phyloP scores from a whole-genome alignment of 352 stramenopile species.

The Pythium dissimile region DNA sequence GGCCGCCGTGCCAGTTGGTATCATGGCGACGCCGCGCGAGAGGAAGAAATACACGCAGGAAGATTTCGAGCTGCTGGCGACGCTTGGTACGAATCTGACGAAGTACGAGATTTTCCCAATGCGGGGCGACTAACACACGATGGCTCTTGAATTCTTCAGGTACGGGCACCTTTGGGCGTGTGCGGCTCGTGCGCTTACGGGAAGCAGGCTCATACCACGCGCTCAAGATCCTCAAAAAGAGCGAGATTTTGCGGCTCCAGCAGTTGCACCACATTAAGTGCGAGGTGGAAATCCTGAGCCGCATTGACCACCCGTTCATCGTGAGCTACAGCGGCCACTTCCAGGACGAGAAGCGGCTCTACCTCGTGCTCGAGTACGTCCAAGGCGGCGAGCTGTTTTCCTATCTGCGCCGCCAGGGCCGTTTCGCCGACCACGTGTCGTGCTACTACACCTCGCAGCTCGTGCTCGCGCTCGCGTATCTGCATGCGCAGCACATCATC shows the following conservation, averaged over 20 bases:
- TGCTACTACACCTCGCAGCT: slow-evolving; percentile 77
- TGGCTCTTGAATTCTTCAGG: too few species aligned
- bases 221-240: slow-evolving; percentile 96
- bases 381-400: slow-evolving; percentile 94
- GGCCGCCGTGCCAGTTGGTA: slow-evolving; percentile 35
- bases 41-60: slow-evolving; percentile 46
- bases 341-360: slow-evolving; percentile 93
- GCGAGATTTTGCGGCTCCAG: slow-evolving; percentile 94
- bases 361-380: slow-evolving; percentile 98
- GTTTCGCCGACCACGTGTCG: slow-evolving; percentile 79
- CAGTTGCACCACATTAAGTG: slow-evolving; percentile 94
- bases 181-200: slow-evolving; percentile 91
- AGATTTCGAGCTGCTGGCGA: slow-evolving; percentile 79
- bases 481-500: slow-evolving; percentile 91
- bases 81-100: slow-evolving; percentile 59
- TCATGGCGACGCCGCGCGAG: slow-evolving; percentile 15
- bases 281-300: slow-evolving; percentile 97
- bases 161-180: slow-evolving; percentile 95
- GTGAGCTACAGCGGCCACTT: slow-evolving; percentile 94
- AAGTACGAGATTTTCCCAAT: too few species aligned
- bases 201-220: slow-evolving; percentile 87
- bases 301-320: slow-evolving; percentile 97
- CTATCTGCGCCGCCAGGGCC: slow-evolving; percentile 84
- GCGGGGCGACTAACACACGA: too few species aligned
- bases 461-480: slow-evolving; percentile 87